Evolutionary conservation across 306 rosid genomes (phyloP).

Genomic region (Casuarina glauca): DNA sequence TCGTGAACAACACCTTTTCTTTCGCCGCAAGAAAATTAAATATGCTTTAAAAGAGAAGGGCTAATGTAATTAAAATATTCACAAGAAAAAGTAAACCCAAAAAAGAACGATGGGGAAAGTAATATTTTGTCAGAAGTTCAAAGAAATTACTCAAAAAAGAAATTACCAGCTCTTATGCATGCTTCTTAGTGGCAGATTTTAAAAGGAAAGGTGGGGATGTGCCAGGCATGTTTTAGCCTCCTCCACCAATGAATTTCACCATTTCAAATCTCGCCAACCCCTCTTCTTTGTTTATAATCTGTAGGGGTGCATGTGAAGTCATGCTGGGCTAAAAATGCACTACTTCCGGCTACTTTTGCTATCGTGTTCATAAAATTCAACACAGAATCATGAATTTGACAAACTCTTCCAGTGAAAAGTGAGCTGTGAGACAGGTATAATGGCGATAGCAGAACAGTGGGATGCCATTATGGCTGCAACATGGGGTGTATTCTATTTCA

Average conservation of each 20-base stretch:
- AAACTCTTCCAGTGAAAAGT: conserved; percentile 16
- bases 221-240: conserved; percentile 36
- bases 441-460: conserved; percentile 20
- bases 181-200: conserved; percentile 17
- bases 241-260: conserved; percentile 31
- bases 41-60: conserved; percentile 33
- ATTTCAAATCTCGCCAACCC: conserved; percentile 20
- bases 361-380: background rate
- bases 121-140: conserved; percentile 38
- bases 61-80: background rate
- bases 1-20: conserved; percentile 69
- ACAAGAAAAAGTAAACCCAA: background rate
- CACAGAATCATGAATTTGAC: conserved; percentile 7
- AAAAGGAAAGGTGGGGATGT: conserved; percentile 31
- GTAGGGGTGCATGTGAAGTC: background rate
- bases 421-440: conserved; percentile 11
- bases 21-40: conserved; percentile 57
- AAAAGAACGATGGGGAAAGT: conserved; percentile 3
- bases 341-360: conserved; percentile 18
- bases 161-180: conserved; percentile 12
- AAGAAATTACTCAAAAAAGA: too few relatives aligned
- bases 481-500: conserved; percentile 26
- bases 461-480: conserved; percentile 33
- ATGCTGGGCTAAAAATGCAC: conserved; percentile 17
- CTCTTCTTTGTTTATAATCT: background rate